Conservation (phyloP, 208 protist species). For the Leishmania lainsoni region DNA sequence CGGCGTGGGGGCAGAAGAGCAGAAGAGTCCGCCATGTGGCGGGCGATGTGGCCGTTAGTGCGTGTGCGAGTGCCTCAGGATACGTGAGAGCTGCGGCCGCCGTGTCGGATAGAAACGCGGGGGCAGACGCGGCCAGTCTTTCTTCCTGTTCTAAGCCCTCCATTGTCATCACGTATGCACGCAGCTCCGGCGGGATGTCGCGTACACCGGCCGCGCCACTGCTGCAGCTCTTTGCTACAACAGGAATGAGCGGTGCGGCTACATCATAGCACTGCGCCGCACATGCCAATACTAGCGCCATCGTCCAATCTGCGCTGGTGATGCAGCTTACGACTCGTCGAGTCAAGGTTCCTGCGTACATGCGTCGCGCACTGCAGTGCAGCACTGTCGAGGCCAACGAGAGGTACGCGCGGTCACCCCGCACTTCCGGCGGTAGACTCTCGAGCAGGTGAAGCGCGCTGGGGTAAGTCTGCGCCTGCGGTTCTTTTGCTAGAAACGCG, state of each 20-base stretch:
- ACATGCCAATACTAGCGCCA: constrained; percentile 34
- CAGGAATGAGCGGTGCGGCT: constrained; percentile 22
- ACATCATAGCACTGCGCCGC: constrained; percentile 41
- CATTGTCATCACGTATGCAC: neutral
- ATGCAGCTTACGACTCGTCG: constrained; percentile 21
- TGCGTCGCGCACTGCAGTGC: constrained; percentile 31
- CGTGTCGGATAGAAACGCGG: neutral
- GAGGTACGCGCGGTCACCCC: constrained; percentile 29
- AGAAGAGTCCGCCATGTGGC: constrained; percentile 15
- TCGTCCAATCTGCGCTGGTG: constrained; percentile 16
- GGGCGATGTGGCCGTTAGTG: constrained; percentile 6
- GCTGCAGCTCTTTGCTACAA: neutral
- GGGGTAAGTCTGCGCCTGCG: constrained; percentile 40
- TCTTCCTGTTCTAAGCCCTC: neutral
- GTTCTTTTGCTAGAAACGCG: constrained; percentile 24
- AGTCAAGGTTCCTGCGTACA: constrained; percentile 69
- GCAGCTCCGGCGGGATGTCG: constrained; percentile 18
- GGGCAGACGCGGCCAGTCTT: neutral
- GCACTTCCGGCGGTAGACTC: constrained; percentile 23
- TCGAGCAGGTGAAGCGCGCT: constrained; percentile 40
- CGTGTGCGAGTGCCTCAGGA: constrained; percentile 11
- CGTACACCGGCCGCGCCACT: neutral
- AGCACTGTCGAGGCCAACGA: constrained; percentile 35
- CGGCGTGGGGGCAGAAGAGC: constrained; percentile 2
- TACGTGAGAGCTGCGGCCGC: constrained; percentile 1